Percentiles rank a stretch among this genome's conserved stretches.
phyloP scores from a whole-genome alignment of 805 yeast species.

The Lipomyces kockii region DNA sequence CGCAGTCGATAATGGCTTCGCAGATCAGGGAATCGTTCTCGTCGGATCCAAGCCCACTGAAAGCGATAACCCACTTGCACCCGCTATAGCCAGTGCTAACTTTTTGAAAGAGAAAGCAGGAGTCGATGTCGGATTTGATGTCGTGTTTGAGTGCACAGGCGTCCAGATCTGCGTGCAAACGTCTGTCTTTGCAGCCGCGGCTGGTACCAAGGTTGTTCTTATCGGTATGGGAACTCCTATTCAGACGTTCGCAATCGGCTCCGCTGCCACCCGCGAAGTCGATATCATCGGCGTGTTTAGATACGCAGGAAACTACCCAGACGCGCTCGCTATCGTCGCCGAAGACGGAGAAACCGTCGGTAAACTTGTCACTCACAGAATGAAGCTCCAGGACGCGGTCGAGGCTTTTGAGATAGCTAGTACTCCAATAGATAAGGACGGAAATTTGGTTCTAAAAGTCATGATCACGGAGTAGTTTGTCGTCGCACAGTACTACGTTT shows the following conservation, averaged over 20 bases:
- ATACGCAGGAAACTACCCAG: slow-evolving; percentile 43
- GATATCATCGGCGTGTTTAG: slow-evolving; percentile 45
- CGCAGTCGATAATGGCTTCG: slow-evolving; percentile 44
- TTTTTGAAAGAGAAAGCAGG: slow-evolving; percentile 24
- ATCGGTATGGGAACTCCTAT: slow-evolving; percentile 45
- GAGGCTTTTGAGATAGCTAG: slow-evolving; percentile 45
- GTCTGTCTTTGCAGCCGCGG: slow-evolving; percentile 47
- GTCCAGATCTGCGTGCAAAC: slow-evolving; percentile 55
- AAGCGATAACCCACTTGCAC: slow-evolving; percentile 24
- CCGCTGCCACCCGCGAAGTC: slow-evolving; percentile 43
- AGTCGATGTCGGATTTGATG: slow-evolving; percentile 31
- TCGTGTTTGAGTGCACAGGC: slow-evolving; percentile 58
- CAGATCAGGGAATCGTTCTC: slow-evolving; percentile 40
- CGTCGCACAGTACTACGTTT: slow-evolving; percentile 16
- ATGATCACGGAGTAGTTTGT: background rate
- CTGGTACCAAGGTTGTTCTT: slow-evolving; percentile 41
- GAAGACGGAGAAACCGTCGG: slow-evolving; percentile 17
- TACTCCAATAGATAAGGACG: slow-evolving; percentile 41
- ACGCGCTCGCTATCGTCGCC: slow-evolving; percentile 40
- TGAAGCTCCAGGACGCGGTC: slow-evolving; percentile 42
- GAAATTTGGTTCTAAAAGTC: slow-evolving; percentile 43
- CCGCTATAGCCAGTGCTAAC: slow-evolving; percentile 32
- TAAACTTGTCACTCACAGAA: slow-evolving; percentile 42
- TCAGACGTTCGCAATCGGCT: slow-evolving; percentile 43
- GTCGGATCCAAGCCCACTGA: slow-evolving; percentile 36